Evolutionary conservation across 257 asterid genomes (phyloP).

Genomic region (Solanum sejunctum): DNA sequence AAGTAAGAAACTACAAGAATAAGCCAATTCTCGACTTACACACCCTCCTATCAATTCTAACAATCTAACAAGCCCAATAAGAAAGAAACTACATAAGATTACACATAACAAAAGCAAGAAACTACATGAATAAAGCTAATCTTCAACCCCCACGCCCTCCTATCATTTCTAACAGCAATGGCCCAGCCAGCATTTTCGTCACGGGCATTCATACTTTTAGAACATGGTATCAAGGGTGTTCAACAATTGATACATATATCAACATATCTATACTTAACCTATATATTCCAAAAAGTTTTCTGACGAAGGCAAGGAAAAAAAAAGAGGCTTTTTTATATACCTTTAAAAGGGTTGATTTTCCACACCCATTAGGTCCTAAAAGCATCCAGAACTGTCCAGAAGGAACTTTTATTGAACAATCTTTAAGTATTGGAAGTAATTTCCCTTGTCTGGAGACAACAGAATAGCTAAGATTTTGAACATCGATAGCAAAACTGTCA

Average conservation of each 20-base stretch:
- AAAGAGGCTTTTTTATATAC: conserved; percentile 8
- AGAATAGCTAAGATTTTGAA: conserved; percentile 56
- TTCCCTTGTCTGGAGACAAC: conserved; percentile 35
- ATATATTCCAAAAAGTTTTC: too few species aligned
- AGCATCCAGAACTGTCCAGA: conserved; percentile 96
- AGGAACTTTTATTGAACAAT: conserved; percentile 67
- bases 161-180: too few species aligned
- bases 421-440: conserved; percentile 46
- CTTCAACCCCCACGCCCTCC: too few species aligned
- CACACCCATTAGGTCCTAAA: conserved; percentile 93
- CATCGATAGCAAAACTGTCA: conserved; percentile 40
- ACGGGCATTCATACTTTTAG: too few species aligned
- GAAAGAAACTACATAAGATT: too few species aligned
- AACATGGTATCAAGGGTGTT: too few species aligned
- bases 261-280: too few species aligned
- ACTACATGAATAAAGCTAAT: too few species aligned
- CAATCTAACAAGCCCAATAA: neutral
- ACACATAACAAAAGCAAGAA: too few species aligned
- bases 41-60: neutral
- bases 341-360: conserved; percentile 88
- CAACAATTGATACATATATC: too few species aligned
- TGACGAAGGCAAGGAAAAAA: neutral
- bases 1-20: too few species aligned
- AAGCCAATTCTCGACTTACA: neutral
- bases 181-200: too few species aligned